Evolutionary conservation across 2,329 filamentous ascomycete species (phyloP).

Genomic region (Macrophomina pseudophaseolina): DNA sequence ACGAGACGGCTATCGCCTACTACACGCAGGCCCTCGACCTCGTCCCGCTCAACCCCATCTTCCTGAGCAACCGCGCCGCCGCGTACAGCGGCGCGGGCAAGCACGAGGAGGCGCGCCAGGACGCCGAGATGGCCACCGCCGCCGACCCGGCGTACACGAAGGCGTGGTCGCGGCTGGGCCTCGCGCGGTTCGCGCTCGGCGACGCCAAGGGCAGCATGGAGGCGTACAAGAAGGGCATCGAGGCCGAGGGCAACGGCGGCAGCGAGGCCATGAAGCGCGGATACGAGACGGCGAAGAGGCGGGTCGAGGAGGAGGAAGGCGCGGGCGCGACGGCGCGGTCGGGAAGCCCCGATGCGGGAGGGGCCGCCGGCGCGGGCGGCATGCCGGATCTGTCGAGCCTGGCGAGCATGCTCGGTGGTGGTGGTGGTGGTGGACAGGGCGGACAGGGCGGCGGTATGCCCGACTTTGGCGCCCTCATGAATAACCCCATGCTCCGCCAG

Average conservation of each 20-base stretch:
- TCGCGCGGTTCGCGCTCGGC: constrained; percentile 88
- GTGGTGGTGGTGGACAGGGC: constrained; percentile 62
- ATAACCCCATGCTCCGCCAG: constrained; percentile 95
- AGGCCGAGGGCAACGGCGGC: constrained; percentile 90
- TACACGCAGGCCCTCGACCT: constrained; percentile 88
- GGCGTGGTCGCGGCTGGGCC: constrained; percentile 91
- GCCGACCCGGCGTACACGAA: constrained; percentile 95
- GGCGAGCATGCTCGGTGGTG: constrained; percentile 58
- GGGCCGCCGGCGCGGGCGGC: constrained; percentile 41
- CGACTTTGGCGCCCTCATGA: constrained; percentile 86
- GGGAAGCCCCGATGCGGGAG: constrained; percentile 35
- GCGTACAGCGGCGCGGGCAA: constrained; percentile 85
- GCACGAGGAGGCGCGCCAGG: constrained; percentile 80
- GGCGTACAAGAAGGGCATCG: constrained; percentile 90
- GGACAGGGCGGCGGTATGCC: constrained; percentile 78
- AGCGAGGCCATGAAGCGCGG: constrained; percentile 98
- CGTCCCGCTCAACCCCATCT: constrained; percentile 87
- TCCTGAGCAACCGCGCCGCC: constrained; percentile 95
- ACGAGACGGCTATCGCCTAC: constrained; percentile 76
- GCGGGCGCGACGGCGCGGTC: constrained; percentile 31
- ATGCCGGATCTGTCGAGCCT: constrained; percentile 49
- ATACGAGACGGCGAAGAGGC: constrained; percentile 87
- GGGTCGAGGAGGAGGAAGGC: constrained; percentile 78
- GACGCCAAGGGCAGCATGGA: constrained; percentile 93
- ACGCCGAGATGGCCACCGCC: constrained; percentile 88